Base-by-base conservation (phyloP, 163 green algal species). In the Chlamydomonas reinhardtii region DNA sequence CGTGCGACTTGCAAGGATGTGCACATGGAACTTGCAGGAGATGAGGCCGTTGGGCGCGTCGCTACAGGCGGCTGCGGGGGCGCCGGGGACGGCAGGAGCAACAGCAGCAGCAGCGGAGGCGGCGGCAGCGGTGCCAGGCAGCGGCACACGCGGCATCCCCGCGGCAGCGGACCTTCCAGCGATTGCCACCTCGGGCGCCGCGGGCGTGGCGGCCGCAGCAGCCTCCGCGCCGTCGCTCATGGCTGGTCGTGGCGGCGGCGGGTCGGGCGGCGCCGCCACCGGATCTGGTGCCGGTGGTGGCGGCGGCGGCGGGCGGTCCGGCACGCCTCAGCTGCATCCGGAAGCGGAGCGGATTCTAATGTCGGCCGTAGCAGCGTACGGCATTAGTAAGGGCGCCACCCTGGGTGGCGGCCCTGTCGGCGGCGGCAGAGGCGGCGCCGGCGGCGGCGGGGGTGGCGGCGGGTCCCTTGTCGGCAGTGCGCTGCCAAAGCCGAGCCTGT, bases 401-500 rank as follows among this genome's bases (percentile, higher is more conserved):
- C 11, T 0, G 34, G 39, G 39, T 43, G 39, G 72, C 43, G 39
- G 72, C 39, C 12, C 48, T 12, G 27, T 43, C 9, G 37, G 71
- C 32, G 4, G 2, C 5, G 5, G 5, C 39, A 48, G 39, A 48
- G 5, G 5, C 8, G 39, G 37, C 34, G 39, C 15, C 1, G 39
- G 39, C 39, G 27, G 72, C 9, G 37, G 71, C 32, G 24, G 17
- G n/a, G n/a, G n/a, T 37, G 12, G 74, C 56, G 64, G 29, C 34
- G 69, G 43, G 15, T 5, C 20, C 54, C 31, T 43, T 54, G 39
- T 31, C 31, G 61, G 31, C 68, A n/a, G 29, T 56, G 65, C 84
- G 70, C 74, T 89, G 34, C 89, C 89, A 24, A 92, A 90, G 81
- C 83, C 85, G 29, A 84, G 77, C 73, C 69, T 92, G 34, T 89